Percentiles rank a stretch among this genome's conserved stretches.
Conservation (phyloP, 1,284 basidiomycete genomes). For the Irpex sp. region DNA sequence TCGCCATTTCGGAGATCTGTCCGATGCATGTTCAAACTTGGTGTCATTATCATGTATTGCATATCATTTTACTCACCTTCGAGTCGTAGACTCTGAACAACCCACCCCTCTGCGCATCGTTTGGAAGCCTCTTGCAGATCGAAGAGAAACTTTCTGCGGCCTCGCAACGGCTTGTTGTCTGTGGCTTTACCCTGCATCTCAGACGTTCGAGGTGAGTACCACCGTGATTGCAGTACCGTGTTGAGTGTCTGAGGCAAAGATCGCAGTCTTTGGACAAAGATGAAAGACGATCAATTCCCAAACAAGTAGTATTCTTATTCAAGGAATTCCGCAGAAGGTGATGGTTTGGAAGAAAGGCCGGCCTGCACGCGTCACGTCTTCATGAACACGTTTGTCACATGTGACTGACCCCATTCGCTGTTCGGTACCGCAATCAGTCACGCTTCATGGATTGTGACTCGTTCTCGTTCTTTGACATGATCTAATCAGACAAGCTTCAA, state of each 20-base stretch:
- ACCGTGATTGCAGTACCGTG: no score
- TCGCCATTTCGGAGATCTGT: slow-evolving; percentile 48
- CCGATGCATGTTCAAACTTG: neutral
- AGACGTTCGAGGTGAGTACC: no score
- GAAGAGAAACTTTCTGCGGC: slow-evolving; percentile 48
- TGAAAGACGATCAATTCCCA: neutral
- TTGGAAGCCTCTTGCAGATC: slow-evolving; percentile 45
- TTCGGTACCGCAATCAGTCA: neutral
- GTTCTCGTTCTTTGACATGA: neutral
- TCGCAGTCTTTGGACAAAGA: neutral
- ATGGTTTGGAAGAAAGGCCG: no score
- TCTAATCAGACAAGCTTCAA: no score
- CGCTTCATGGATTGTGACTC: neutral
- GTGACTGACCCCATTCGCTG: neutral
- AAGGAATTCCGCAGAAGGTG: no score
- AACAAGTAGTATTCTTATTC: neutral
- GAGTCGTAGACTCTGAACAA: slow-evolving; percentile 34
- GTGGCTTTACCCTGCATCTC: neutral
- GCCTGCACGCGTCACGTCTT: neutral
- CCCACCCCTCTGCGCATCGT: slow-evolving; percentile 31
- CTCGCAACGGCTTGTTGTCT: slow-evolving; percentile 30
- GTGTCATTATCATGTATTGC: neutral
- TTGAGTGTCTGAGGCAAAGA: no score
- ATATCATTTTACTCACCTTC: slow-evolving; percentile 30
- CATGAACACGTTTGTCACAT: neutral